phyloP scores from a whole-genome alignment of 2,329 filamentous ascomycete species.

The Nannizzia gypsea region DNA sequence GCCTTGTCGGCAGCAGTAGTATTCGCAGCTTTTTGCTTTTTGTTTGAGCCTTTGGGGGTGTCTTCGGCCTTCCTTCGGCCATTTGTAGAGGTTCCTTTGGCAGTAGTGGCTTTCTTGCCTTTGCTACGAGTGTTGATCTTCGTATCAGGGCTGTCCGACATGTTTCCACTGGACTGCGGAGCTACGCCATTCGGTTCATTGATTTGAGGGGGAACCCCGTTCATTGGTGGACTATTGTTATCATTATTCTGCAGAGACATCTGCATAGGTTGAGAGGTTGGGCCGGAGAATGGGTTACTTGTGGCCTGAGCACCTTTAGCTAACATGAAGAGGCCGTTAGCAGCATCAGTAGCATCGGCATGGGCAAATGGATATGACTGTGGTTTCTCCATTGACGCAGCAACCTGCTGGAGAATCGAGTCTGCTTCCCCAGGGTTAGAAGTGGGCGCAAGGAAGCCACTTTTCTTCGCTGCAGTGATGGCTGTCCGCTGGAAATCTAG shows the following conservation, averaged over 20 bases:
- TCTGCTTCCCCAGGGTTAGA: conserved; percentile 33
- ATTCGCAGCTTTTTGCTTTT: conserved; percentile 57
- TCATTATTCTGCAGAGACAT: conserved; percentile 39
- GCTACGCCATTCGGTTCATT: conserved; percentile 21
- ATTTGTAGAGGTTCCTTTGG: conserved; percentile 40
- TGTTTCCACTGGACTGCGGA: conserved; percentile 57
- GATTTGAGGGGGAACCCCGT: background rate
- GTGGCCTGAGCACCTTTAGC: conserved; percentile 52
- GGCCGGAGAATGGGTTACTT: conserved; percentile 41
- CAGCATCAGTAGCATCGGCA: conserved; percentile 84
- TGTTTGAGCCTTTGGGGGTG: conserved; percentile 55
- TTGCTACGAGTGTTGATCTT: conserved; percentile 55
- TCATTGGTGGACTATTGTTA: conserved; percentile 28
- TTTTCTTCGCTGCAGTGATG: conserved; percentile 59
- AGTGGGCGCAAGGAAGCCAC: conserved; percentile 33
- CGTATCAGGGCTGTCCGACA: conserved; percentile 58
- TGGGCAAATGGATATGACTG: conserved; percentile 62
- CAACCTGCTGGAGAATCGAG: conserved; percentile 24
- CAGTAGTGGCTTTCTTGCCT: conserved; percentile 52
- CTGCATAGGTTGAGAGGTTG: conserved; percentile 33
- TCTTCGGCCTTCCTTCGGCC: conserved; percentile 72
- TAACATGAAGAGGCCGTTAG: conserved; percentile 85
- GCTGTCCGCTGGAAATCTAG: conserved; percentile 92
- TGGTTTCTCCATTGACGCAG: conserved; percentile 36
- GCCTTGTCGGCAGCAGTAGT: conserved; percentile 36